Evolutionary conservation across 495 filamentous ascomycete species (phyloP), one percentile per base, ranked within the genome.

Genomic region (Eremomyces bilateralis): DNA sequence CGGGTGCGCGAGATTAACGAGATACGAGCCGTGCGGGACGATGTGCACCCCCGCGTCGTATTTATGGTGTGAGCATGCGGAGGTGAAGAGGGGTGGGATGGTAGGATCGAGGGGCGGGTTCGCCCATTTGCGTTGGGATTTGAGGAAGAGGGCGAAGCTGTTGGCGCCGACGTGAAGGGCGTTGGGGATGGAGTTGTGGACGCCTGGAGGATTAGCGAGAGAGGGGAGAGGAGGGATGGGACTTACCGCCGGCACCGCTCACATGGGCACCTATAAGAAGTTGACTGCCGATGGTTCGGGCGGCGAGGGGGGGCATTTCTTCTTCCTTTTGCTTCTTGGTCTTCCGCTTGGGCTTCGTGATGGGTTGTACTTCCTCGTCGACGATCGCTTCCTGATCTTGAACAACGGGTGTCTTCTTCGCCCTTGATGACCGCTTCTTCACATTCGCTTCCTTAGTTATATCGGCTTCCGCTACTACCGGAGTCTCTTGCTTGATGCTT

Each of bases 261-360:
- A 95, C 81, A 51, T 97, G 88, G 1, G 88, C 88, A 6, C 88
- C 88, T 20, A 97, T 73, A 41, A 78, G 67, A 68, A 94, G 78
- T 39, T 74, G 75, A 39, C 85, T 54, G 0, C 71, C 69, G 3
- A 61, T 51, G 0, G 80, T 77, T 19, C 88, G 62, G 11, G 63
- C 50, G 20, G 71, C 74, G 4, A 92, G 50, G 0, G 80, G 75
- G 62, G 79, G 66, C 21, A 43, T 47, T 29, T 62, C 53, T n/a
- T 58, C 56, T 15, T 47, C 41, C n/a, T 54, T 43, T 33, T 60
- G 60, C 5, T 50, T 47, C 29, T 62, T 57, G n/a, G 58, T 56
- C 45, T 63, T 69, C 34, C 48, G 56, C 42, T 68, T 42, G 34
- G 36, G 17, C 27, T 47, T 44, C 33, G 60, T 63, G 15, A 40